Conservation (phyloP, 2,329 filamentous ascomycete genomes). For the Fusarium palustre region DNA sequence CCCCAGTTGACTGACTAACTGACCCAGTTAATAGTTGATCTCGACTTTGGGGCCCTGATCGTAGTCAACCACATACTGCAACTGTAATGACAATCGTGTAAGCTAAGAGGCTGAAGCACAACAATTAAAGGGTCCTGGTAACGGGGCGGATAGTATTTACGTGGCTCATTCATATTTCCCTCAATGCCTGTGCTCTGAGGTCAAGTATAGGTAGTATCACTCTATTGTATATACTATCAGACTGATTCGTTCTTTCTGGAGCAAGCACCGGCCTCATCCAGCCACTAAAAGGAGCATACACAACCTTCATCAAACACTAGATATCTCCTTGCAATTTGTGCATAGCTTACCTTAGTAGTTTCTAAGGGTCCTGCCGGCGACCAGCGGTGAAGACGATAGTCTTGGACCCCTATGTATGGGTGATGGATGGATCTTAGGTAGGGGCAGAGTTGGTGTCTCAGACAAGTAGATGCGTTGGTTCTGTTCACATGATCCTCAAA, state of each 20-base stretch:
- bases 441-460: neutral
- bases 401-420: neutral
- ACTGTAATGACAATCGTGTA: constrained; percentile 28
- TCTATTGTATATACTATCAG: neutral
- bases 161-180: neutral
- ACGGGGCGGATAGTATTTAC: constrained; percentile 8
- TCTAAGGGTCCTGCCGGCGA: neutral
- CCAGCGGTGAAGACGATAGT: constrained; percentile 14
- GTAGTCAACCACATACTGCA: constrained; percentile 9
- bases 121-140: constrained; percentile 10
- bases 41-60: constrained; percentile 10
- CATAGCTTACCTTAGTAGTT: neutral
- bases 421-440: neutral
- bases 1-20: constrained; percentile 11
- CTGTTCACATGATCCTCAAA: neutral
- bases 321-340: neutral
- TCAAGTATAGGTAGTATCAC: constrained; percentile 6
- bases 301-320: constrained; percentile 1
- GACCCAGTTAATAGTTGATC: neutral
- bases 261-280: constrained; percentile 17
- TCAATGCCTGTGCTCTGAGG: constrained; percentile 18
- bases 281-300: neutral
- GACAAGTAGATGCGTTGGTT: neutral
- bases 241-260: neutral
- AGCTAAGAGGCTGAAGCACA: constrained; percentile 30